Conservation (phyloP, 352 stramenopile genomes). For the Pythium pyrilobum region DNA sequence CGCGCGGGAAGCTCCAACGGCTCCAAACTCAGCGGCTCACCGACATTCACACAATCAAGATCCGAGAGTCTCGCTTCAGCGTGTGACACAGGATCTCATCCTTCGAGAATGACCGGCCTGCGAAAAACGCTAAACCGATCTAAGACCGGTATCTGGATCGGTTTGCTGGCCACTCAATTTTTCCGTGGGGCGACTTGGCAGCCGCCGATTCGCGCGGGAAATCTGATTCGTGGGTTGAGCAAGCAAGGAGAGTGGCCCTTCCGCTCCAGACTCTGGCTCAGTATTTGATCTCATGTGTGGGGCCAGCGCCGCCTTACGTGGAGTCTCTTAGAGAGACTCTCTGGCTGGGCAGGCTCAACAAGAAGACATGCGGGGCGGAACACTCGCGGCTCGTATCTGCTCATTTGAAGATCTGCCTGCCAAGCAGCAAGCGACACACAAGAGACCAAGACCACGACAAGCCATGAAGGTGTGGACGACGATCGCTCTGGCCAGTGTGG, state of each 20-base stretch:
- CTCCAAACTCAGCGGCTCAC: too few relatives aligned
- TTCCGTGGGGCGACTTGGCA: conserved; percentile 4
- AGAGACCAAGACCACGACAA: not conserved
- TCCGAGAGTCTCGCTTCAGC: too few relatives aligned
- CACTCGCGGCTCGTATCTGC: not conserved
- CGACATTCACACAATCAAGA: too few relatives aligned
- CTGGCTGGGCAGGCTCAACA: too few relatives aligned
- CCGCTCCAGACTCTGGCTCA: too few relatives aligned
- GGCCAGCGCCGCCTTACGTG: too few relatives aligned
- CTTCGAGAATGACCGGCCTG: not conserved
- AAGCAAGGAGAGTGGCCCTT: too few relatives aligned
- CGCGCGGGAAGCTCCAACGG: too few relatives aligned
- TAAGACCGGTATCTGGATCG: conserved; percentile 18
- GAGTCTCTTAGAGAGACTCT: too few relatives aligned
- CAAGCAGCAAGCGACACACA: not conserved
- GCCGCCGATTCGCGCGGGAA: not conserved
- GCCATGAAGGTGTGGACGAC: conserved; percentile 15
- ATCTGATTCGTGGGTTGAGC: conserved; percentile 19
- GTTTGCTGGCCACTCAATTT: conserved; percentile 2
- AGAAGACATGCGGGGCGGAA: not conserved
- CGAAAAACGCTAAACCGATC: conserved; percentile 18
- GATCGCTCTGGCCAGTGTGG: conserved; percentile 3
- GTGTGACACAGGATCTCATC: too few relatives aligned
- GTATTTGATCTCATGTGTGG: too few relatives aligned
- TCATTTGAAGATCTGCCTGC: conserved; percentile 9